Conservation (phyloP, 148 eudicot species). For the Rheum nobile region DNA sequence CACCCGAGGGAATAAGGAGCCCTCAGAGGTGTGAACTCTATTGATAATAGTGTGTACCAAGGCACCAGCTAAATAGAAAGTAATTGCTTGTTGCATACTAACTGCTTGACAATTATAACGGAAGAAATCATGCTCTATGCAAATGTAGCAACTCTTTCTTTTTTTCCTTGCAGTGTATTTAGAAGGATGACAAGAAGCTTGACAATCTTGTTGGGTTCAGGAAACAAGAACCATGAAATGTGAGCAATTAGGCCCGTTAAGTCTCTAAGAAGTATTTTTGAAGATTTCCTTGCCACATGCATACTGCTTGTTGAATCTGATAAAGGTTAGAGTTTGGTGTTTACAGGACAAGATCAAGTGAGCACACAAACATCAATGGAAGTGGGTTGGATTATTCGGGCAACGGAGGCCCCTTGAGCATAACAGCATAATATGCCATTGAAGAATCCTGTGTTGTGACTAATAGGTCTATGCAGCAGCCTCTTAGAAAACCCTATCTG, state of each 20-base stretch:
- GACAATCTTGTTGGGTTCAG: conserved; percentile 52
- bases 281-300: not conserved
- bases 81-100: not conserved
- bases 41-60: not conserved
- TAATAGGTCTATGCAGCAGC: not conserved
- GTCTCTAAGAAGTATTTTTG: not conserved
- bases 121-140: not conserved
- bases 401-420: conserved; percentile 6
- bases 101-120: not conserved
- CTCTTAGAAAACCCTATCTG: not conserved
- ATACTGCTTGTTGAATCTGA: not conserved
- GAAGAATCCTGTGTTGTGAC: not conserved
- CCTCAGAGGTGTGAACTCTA: not conserved
- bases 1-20: not conserved
- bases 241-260: not conserved
- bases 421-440: not conserved
- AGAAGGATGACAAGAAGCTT: conserved; percentile 56
- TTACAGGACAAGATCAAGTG: conserved; percentile 1
- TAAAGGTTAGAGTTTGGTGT: not conserved
- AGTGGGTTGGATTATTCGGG: not conserved
- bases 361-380: not conserved
- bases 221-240: conserved; percentile 19
- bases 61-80: not conserved
- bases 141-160: not conserved
- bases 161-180: conserved; percentile 45